Evolutionary conservation across 2,329 filamentous ascomycete genomes (phyloP).

Genomic region (Monosporascus sp.): DNA sequence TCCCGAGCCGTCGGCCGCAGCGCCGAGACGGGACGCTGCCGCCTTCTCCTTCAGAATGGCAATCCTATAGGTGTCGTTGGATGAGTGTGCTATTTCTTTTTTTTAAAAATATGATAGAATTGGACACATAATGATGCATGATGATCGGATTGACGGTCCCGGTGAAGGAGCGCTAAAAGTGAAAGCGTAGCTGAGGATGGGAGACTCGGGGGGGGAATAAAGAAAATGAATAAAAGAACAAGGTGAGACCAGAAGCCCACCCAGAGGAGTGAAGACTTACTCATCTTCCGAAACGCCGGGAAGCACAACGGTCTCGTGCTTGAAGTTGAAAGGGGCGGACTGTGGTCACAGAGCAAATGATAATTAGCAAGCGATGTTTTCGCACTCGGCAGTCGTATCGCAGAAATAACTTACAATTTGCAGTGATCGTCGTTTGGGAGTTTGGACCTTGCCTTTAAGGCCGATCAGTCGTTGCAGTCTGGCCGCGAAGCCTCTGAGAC

Average conservation of each 20-base stretch:
- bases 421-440: slow-evolving; percentile 17
- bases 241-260: not conserved
- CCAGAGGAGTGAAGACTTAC: slow-evolving; percentile 35
- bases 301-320: slow-evolving; percentile 46
- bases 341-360: slow-evolving; percentile 20
- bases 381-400: not conserved
- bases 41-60: slow-evolving; percentile 48
- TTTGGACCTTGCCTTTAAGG: slow-evolving; percentile 13
- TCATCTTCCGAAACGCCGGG: slow-evolving; percentile 55
- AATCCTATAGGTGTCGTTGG: slow-evolving; percentile 32
- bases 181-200: slow-evolving; percentile 1
- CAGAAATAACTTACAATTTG: slow-evolving; percentile 20
- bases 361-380: slow-evolving; percentile 16
- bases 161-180: not conserved
- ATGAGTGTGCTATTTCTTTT: too few relatives aligned
- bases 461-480: slow-evolving; percentile 21
- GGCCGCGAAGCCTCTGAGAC: slow-evolving; percentile 15
- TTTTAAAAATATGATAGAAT: not conserved
- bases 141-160: not conserved
- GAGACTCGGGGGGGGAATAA: not conserved
- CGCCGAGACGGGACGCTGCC: slow-evolving; percentile 42
- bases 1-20: slow-evolving; percentile 28
- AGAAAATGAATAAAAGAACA: not conserved
- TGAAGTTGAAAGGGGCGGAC: slow-evolving; percentile 56
- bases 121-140: not conserved